These are phyloP conservation scores for Pythium utonaiense DNA, from an alignment of 352 stramenopile genomes.

Conservation along the genomic window DNA sequence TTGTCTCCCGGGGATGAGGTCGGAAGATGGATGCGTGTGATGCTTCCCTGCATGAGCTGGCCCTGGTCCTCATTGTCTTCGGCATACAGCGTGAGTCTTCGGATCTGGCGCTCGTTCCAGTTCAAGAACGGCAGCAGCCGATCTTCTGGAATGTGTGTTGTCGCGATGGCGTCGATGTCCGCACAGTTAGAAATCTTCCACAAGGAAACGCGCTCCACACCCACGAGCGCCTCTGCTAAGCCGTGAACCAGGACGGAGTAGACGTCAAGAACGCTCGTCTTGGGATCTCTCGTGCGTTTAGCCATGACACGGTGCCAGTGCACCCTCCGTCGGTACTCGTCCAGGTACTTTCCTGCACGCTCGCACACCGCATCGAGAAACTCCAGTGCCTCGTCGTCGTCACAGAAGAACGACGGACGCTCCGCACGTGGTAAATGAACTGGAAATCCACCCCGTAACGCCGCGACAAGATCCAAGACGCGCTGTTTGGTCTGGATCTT, in stretches of 20 bases:
- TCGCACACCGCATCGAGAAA: slow-evolving; percentile 47
- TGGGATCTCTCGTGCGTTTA: slow-evolving; percentile 31
- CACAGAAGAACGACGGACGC: slow-evolving; percentile 35
- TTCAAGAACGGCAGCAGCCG: slow-evolving; percentile 54
- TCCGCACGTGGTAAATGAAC: slow-evolving; percentile 35
- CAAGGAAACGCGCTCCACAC: slow-evolving; percentile 40
- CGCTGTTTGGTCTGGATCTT: slow-evolving; percentile 54
- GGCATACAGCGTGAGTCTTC: slow-evolving; percentile 55
- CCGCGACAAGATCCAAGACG: slow-evolving; percentile 47
- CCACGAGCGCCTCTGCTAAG: slow-evolving; percentile 38
- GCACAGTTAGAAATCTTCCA: slow-evolving; percentile 45
- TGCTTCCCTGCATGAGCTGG: slow-evolving; percentile 34
- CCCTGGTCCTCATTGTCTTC: slow-evolving; percentile 24
- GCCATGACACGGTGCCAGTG: slow-evolving; percentile 55
- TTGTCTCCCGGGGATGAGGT: background rate
- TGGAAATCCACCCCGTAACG: slow-evolving; percentile 34
- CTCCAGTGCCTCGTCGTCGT: slow-evolving; percentile 48
- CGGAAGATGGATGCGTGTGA: slow-evolving; percentile 20
- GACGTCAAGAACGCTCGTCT: slow-evolving; percentile 46
- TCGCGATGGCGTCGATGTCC: slow-evolving; percentile 48
- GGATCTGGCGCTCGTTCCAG: slow-evolving; percentile 56
- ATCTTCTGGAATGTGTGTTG: slow-evolving; percentile 55
- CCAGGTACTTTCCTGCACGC: slow-evolving; percentile 38
- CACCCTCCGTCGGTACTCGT: slow-evolving; percentile 34
- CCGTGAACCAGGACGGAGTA: slow-evolving; percentile 48